Conservation (phyloP, 495 filamentous ascomycete species). For the Talaromyces stipitatus region DNA sequence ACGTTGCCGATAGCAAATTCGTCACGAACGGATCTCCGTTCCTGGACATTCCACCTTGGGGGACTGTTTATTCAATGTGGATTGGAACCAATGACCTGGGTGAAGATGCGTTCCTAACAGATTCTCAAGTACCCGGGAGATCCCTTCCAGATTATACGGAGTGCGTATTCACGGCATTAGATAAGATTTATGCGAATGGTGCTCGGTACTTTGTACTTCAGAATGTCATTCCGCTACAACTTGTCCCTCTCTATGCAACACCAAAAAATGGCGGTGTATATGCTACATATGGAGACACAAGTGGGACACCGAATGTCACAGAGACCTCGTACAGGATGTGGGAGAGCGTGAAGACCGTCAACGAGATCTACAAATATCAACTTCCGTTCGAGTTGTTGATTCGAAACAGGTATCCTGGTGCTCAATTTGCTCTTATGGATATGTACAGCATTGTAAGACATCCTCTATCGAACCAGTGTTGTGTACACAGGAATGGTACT, state of each 20-base stretch:
- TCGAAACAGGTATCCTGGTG: slow-evolving; percentile 47
- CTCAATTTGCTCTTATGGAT: slow-evolving; percentile 57
- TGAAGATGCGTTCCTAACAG: slow-evolving; percentile 51
- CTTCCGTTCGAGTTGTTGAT: slow-evolving; percentile 47
- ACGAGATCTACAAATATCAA: slow-evolving; percentile 54
- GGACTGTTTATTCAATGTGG: slow-evolving; percentile 67
- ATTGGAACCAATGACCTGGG: slow-evolving; percentile 76
- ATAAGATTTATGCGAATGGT: slow-evolving; percentile 53
- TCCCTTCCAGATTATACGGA: slow-evolving; percentile 54
- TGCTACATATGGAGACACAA: slow-evolving; percentile 35
- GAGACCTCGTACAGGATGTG: slow-evolving; percentile 51
- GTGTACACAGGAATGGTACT: neutral
- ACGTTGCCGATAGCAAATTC: slow-evolving; percentile 50
- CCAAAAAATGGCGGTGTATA: slow-evolving; percentile 45
- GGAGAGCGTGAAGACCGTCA: slow-evolving; percentile 51
- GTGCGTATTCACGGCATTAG: slow-evolving; percentile 54
- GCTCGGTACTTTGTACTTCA: slow-evolving; percentile 62
- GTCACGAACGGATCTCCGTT: slow-evolving; percentile 35
- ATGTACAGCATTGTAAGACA: slow-evolving; percentile 47
- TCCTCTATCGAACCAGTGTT: neutral
- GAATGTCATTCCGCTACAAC: slow-evolving; percentile 56
- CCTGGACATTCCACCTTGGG: slow-evolving; percentile 39
- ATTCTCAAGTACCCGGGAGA: slow-evolving; percentile 48
- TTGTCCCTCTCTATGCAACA: slow-evolving; percentile 51
- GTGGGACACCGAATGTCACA: slow-evolving; percentile 52